Evolutionary conservation across 1,284 basidiomycete species (phyloP), one percentile per base, ranked within the genome.

Genomic region (Tilletia walkeri): DNA sequence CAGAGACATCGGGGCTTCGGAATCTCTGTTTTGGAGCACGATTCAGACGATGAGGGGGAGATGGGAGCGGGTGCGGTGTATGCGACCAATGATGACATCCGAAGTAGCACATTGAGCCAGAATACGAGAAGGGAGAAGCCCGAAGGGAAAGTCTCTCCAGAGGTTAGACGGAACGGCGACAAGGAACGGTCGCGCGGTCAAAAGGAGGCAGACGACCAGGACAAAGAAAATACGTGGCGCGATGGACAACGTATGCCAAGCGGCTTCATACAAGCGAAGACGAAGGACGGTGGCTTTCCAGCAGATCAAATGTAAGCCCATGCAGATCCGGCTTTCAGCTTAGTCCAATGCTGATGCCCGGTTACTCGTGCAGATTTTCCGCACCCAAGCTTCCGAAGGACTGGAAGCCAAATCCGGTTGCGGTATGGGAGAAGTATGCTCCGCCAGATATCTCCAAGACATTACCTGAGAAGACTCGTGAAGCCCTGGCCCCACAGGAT

Each of bases 391-490:
- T 95, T 50, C 93, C 94, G 0, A 82, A 87, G 69, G 90, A 88
- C 18, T 98, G 95, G 95, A 88, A 86, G 73, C 92, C 95, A 0
- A 87, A 94, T 80, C 95, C 95, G 0, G 86, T 86, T 24, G 85
- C 88, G 36, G 88, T 97, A 0, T 96, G 93, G 93, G 87, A 88
- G 3, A 82, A 76, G 77, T 18, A 63, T 39, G 53, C 54, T 24
- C 67, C 67, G 14, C 67, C 38, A 34, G 48, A 53, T 18, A 63
- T 47, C 69, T 69, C 70, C 56, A 72, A 36, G 73, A 72, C 20
- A 1, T 50, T 63, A 10, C 34, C 67, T 66, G 50, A 18, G 7
- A 38, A 63, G 14, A 16, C 59, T 38, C 50, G 50, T 18, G 34
- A 10, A 18, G 59, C 34, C 30, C 38, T 63, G 30, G 59, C 34